Evolutionary conservation across 2,329 filamentous ascomycete species (phyloP), one percentile per base, ranked within the genome.

Genomic region (Blastomyces gilchristii): DNA sequence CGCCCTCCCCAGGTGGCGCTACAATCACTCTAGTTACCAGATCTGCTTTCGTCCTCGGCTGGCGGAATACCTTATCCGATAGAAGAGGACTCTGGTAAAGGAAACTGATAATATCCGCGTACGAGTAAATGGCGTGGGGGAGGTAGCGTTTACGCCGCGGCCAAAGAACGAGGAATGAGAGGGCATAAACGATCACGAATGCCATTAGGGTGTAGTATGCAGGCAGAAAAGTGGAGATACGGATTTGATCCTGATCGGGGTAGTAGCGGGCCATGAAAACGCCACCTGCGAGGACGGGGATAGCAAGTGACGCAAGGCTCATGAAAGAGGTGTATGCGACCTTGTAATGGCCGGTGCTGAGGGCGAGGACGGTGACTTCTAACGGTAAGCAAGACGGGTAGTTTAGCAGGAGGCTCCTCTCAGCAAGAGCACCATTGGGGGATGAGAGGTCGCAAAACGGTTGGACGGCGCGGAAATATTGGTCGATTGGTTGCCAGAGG

Each of bases 51-150:
- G 81, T 86, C 37, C 81, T 79, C 2, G 87, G 84, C 47, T 86
- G 83, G 60, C 85, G 82, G 72, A 97, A 93, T 0, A 88, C 83
- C 11, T 85, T 81, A 70, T 96, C 91, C 5, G 83, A 80, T 1
- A 90, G 78, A 22, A 95, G 78, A 31, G 87, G 87, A 53, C 86
- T 87, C 68, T 87, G 86, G 64, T 89, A 85, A 52, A 93, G 80
- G 72, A 93, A 92, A 70, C 85, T 87, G 68, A 95, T 82, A 28
- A 92, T 80, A 72, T 92, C 90, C 0, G 89, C 88, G 22, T 95
- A 80, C 57, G 83, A 90, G 65, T 82, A 83, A 50, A 89, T 85
- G 5, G 82, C 81, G 71, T 95, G 91, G 0, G 91, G 90, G 1
- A 96, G 82, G 52, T 86, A 84, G 49, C 81, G 78, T 52, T 79